Conservation (phyloP, 73 alveolate species). For the Tetrahymena elliotti region DNA sequence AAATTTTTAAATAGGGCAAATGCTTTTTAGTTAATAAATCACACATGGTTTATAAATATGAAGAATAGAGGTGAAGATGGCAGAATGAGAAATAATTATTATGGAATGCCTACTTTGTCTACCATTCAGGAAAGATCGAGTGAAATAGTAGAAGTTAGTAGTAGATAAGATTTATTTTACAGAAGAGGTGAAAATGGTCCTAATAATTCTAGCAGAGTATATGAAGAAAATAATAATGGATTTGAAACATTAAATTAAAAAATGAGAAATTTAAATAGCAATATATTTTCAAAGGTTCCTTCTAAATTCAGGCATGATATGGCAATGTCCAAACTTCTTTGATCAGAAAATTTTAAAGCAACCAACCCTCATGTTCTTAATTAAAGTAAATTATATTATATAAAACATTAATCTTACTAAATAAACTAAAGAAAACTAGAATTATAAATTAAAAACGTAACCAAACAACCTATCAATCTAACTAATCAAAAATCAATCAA, state of each 20-base stretch:
- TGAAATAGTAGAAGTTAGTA: neutral
- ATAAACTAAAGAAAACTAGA: neutral
- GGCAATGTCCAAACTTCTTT: neutral
- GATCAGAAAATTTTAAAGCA: neutral
- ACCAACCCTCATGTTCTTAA: neutral
- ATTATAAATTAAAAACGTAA: neutral
- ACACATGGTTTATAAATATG: neutral
- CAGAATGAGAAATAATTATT: neutral
- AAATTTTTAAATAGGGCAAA: neutral
- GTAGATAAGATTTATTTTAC: neutral
- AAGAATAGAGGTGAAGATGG: neutral
- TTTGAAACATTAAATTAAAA: neutral
- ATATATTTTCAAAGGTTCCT: neutral
- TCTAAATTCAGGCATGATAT: neutral
- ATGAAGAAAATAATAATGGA: neutral
- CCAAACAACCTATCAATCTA: neutral
- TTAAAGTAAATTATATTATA: neutral
- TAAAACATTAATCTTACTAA: too few relatives aligned
- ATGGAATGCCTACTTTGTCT: neutral
- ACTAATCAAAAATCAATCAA: neutral
- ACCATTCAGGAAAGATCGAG: neutral
- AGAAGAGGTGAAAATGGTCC: neutral
- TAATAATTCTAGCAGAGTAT: neutral
- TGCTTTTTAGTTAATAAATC: neutral
- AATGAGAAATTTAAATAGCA: neutral